Evolutionary conservation across 2,329 filamentous ascomycete species (phyloP), one percentile per base, ranked within the genome.

Genomic region (Dactylonectria macrodidyma): DNA sequence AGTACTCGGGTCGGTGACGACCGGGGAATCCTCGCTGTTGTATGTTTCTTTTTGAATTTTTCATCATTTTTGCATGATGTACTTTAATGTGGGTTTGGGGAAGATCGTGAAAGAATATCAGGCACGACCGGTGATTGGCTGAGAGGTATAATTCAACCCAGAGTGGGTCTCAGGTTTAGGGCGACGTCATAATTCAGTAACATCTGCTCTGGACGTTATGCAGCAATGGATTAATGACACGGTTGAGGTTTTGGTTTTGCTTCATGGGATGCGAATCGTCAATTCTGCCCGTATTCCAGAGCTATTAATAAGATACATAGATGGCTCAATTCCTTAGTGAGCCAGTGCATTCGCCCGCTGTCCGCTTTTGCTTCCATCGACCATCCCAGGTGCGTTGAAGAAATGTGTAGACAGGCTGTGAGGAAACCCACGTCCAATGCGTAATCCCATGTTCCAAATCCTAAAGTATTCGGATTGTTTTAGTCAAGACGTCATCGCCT

Each of bases 201-300:
- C 33, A 3, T 14, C 11, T n/a, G 34, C 30, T 34, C 7, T 30
- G 7, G n/a, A 6, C 19, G 7, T 34, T 9, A 52, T n/a, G n/a
- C 41, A n/a, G n/a, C 16, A 44, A 44, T 8, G 41, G n/a, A 6
- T n/a, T n/a, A n/a, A 8, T 6, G 3, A 36, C 33, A 24, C 9
- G 2, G 3, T 9, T 34, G 34, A 36, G 36, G 11, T 22, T 19
- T n/a, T n/a, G 8, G n/a, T n/a, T 44, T 12, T 19, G 50, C n/a
- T 33, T 52, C 16, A 36, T 50, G 30, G 64, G 41, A 48, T 12
- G 36, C 54, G 50, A 46, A 63, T 73, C 69, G 64, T 72, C 56
- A 69, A 65, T 67, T 59, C 47, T 67, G 64, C 67, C 67, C 73
- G 24, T 74, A 47, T 75, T 46, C 64, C 70, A 72, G 73, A 65